These are phyloP conservation scores for Botrytis aclada DNA, from an alignment of 2,329 filamentous ascomycete species.

Conservation along the genomic window DNA sequence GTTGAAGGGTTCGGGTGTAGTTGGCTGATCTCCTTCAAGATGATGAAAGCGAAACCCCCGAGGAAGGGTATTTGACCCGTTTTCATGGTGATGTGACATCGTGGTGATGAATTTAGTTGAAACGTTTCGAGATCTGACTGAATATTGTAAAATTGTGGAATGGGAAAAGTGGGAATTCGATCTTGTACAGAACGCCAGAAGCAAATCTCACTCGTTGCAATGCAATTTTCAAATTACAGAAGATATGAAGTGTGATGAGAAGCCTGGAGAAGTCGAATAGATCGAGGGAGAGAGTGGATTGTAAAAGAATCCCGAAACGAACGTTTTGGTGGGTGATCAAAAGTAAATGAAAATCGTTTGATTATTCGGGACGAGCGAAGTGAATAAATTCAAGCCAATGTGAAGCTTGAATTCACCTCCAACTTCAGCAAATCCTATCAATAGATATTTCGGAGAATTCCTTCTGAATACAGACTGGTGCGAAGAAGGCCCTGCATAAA, in stretches of 20 bases:
- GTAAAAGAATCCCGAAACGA: slow-evolving; percentile 1
- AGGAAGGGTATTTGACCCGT: slow-evolving; percentile 35
- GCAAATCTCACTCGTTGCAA: slow-evolving; percentile 14
- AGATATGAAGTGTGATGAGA: slow-evolving; percentile 17
- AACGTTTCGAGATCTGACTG: slow-evolving; percentile 26
- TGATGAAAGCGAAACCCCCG: slow-evolving; percentile 36
- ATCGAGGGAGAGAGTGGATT: background rate
- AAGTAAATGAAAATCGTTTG: background rate
- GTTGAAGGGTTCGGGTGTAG: slow-evolving; percentile 34
- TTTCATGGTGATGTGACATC: slow-evolving; percentile 32
- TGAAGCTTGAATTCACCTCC: background rate
- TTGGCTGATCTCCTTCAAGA: slow-evolving; percentile 28
- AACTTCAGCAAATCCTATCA: background rate
- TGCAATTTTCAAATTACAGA: slow-evolving; percentile 21
- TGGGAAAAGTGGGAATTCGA: background rate
- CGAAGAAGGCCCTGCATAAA: slow-evolving; percentile 3
- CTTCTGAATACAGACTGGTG: slow-evolving; percentile 6
- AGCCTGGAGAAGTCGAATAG: background rate
- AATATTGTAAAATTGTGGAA: background rate
- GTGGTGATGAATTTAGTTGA: slow-evolving; percentile 20
- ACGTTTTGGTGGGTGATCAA: background rate
- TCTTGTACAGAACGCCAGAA: slow-evolving; percentile 21
- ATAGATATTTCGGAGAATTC: background rate
- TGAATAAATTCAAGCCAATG: background rate
- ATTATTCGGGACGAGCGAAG: background rate